A percentile compares a stretch with the other conserved stretches of the same genome.
Evolutionary conservation across 2,329 filamentous ascomycete species (phyloP).

Genomic region (Spiromastix sp.): DNA sequence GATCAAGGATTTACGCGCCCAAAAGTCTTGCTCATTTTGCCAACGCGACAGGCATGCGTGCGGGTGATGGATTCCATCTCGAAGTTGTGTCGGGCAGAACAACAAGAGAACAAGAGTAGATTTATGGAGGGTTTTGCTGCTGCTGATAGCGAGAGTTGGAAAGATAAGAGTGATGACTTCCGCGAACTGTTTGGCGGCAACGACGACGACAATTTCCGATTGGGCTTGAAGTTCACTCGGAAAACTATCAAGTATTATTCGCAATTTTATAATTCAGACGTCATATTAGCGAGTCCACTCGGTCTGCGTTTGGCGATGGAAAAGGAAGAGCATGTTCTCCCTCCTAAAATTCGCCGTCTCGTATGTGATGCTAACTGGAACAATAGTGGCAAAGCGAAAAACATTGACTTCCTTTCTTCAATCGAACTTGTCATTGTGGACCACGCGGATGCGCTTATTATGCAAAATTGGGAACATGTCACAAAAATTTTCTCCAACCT

Average conservation of each 20-base stretch:
- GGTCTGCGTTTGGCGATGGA: conserved; percentile 87
- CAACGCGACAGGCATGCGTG: conserved; percentile 77
- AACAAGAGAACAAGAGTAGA: conserved; percentile 88
- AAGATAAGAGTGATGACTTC: conserved; percentile 76
- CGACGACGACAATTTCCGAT: conserved; percentile 91
- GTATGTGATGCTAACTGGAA: background rate
- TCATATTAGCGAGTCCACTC: conserved; percentile 82
- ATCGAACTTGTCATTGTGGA: conserved; percentile 86
- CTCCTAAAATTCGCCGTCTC: too few species aligned
- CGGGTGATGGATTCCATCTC: conserved; percentile 69
- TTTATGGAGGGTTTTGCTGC: conserved; percentile 76
- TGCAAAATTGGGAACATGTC: conserved; percentile 98
- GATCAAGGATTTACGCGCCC: conserved; percentile 95
- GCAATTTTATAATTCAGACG: conserved; percentile 92
- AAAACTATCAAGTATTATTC: conserved; percentile 94
- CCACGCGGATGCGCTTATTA: conserved; percentile 82
- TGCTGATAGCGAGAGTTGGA: conserved; percentile 56
- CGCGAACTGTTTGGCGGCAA: conserved; percentile 84
- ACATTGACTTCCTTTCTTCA: conserved; percentile 86
- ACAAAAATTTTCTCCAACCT: conserved; percentile 86
- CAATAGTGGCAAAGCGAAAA: conserved; percentile 50
- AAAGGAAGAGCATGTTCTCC: conserved; percentile 50
- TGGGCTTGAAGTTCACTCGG: conserved; percentile 93
- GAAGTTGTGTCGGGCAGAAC: conserved; percentile 66
- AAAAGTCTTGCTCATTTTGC: conserved; percentile 82